Base-by-base conservation (phyloP, 2,329 filamentous ascomycete genomes). In the Talaromyces sp. region DNA sequence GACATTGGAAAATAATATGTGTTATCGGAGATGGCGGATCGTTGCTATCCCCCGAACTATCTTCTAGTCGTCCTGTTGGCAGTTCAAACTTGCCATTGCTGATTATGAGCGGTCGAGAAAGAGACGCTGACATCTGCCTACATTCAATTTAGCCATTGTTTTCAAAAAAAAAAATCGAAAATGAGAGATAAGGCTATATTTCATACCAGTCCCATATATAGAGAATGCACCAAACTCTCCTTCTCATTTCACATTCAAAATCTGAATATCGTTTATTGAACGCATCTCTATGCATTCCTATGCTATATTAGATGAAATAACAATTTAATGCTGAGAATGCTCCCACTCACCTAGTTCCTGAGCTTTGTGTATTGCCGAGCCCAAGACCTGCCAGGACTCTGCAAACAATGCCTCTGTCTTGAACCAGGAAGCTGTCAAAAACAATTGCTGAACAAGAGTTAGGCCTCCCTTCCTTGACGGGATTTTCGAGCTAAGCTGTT, bases 371-470 rank as follows among this genome's bases (percentile, higher is more conserved):
- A 82, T 77, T 2, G 76, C 74, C 56, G 68, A 68, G 19, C 74
- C 70, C 9, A 82, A 63, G 2, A 75, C 67, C 69, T 81, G 79
- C 80, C 80, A 82, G 0, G 80, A 74, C 31, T 81, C 78, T 1
- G 79, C 74, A 64, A 80, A 81, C 21, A 73, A 72, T 14, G 75
- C 76, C 59, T 80, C 78, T 3, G 75, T 75, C 61, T 81, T 81
- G 50, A 75, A 76, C 79, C 79, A 82, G 24, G 72, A 71, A 2
- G 76, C 74, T 24, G 74, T 78, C 3, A 81, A 63, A 58, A 82
- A 81, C n/a, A 79, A 69, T 64, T 82, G 80, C 64, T 82, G 80
- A 1, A 82, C 76, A 17, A 81, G 77, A 38, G 72, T 67, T 7
- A 81, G 65, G 3, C 78, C 75, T 1, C 77, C 78, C 56, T 74